phyloP scores from a whole-genome alignment of 2,329 filamentous ascomycete species.

The Fusarium clavum region DNA sequence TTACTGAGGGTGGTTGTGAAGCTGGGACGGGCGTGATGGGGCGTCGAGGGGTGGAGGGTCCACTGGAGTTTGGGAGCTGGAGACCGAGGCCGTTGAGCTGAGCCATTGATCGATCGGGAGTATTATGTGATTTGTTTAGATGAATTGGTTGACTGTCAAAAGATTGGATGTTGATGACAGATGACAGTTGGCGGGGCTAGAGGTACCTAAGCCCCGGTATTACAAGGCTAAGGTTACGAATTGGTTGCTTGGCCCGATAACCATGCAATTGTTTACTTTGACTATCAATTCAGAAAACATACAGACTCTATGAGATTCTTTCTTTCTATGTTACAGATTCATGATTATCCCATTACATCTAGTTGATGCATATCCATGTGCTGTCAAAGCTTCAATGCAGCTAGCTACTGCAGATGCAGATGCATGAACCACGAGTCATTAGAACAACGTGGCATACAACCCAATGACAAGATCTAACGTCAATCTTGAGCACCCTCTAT shows the following conservation, averaged over 20 bases:
- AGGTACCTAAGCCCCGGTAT: conserved; percentile 9
- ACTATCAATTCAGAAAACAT: neutral
- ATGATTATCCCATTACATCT: neutral
- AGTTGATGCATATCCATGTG: neutral
- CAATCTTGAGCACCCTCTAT: neutral
- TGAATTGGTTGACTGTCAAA: neutral
- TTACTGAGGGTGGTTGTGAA: conserved; percentile 19
- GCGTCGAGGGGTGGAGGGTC: conserved; percentile 35
- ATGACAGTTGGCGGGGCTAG: conserved; percentile 19
- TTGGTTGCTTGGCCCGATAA: neutral
- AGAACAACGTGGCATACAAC: neutral
- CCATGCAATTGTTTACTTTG: neutral
- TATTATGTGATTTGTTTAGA: conserved; percentile 22
- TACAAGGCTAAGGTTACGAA: neutral
- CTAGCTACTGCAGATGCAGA: neutral
- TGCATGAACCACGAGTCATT: conserved; percentile 16
- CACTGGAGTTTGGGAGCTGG: conserved; percentile 40
- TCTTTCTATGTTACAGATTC: neutral
- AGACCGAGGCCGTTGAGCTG: conserved; percentile 39
- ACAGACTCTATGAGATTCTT: neutral
- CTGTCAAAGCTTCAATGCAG: neutral
- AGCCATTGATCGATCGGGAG: conserved; percentile 34
- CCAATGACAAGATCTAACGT: conserved; percentile 1
- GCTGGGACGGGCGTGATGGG: conserved; percentile 36
- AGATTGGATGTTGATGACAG: conserved; percentile 21